Percentiles rank a stretch among this genome's conserved stretches.
These are phyloP conservation scores for Persicaria maculosa DNA, from an alignment of 148 eudicot species.

Conservation along the genomic window DNA sequence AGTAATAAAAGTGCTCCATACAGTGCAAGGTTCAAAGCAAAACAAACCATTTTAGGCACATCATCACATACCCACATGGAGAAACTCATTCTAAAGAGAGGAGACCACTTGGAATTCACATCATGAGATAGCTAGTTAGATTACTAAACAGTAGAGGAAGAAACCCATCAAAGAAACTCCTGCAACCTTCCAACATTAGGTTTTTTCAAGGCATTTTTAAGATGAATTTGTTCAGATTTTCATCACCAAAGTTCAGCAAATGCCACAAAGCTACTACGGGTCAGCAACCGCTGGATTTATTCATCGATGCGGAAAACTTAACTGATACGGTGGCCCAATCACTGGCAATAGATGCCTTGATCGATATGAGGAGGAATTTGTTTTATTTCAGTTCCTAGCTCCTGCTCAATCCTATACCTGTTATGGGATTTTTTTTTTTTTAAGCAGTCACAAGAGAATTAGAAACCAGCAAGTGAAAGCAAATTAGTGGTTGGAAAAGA, in stretches of 20 bases:
- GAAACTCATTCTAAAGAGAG: not conserved
- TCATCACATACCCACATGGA: not conserved
- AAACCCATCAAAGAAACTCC: conserved; percentile 6
- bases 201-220: not conserved
- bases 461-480: not conserved
- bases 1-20: not conserved
- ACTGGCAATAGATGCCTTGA: conserved; percentile 77
- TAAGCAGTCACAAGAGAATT: not conserved
- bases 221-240: not conserved
- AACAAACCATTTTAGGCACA: not conserved
- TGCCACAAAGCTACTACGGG: not conserved
- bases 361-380: conserved; percentile 92
- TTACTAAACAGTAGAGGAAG: not conserved
- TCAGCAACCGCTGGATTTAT: not conserved
- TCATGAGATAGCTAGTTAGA: not conserved
- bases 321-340: conserved; percentile 12
- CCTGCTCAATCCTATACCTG: conserved; percentile 95
- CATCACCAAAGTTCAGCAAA: not conserved
- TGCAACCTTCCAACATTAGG: not conserved
- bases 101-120: not conserved
- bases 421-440: not conserved
- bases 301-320: not conserved
- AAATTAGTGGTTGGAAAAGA: not conserved
- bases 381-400: conserved; percentile 91
- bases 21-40: not conserved